Evolutionary conservation across 805 yeast species (phyloP), one percentile per base, ranked within the genome.

Genomic region (Isabelozyma rhagii): DNA sequence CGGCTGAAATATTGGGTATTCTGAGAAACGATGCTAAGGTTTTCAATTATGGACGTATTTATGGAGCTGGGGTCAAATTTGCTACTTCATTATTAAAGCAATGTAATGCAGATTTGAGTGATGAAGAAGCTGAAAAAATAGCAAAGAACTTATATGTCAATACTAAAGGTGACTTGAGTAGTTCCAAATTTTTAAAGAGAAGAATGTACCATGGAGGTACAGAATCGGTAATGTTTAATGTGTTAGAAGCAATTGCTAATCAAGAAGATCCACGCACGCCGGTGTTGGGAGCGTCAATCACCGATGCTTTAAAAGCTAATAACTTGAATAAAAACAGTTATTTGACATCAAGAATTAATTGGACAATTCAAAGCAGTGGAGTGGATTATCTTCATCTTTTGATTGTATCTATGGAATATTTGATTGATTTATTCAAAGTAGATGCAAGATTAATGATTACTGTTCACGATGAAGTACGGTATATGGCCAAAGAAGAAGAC

Each of bases 351-450:
- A 71, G 99, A 59, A 85, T 92, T 54, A 94, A 94, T 61, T 94
- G 99, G 99, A 89, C 97, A 0, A 94, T 94, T 62, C 99, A 94
- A 66, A 89, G 97, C 18, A 89, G 97, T 1, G 99, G 99, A 38
- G 99, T 96, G 15, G 99, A 94, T 64, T 94, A 96, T 61, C 74
- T 94, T 47, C 99, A 94, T 64, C 64, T 94, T 40, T 66, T 94
- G 51, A 77, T 93, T 45, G 81, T 90, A 4, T 82, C 97, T 0
- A 92, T 96, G 97, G 88, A 89, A 50, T 89, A 91, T 59, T 73
- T 94, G 57, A 74, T 81, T 40, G 76, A 81, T 39, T 78, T 75
- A 52, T 93, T 83, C 66, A 61, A 72, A 3, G 71, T 96, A 9
- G 79, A 86, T 36, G 96, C 96, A 0, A 71, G 99, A 46, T 73